A percentile compares a stretch with the other conserved stretches of the same genome.
These are phyloP conservation scores for Scalesia atractyloides DNA, from an alignment of 129 eudicot species.

Conservation along the genomic window DNA sequence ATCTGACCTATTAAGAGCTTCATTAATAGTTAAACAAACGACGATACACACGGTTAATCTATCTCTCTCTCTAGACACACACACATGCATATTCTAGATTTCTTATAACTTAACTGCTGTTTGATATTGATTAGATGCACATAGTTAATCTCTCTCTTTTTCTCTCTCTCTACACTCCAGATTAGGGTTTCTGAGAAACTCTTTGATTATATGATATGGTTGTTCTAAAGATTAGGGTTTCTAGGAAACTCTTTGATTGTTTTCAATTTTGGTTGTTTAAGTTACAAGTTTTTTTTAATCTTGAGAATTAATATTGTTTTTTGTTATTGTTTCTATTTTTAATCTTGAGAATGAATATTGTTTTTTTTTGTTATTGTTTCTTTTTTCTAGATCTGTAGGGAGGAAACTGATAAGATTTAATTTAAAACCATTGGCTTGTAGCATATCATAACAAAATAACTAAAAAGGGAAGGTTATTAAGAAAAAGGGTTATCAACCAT, in stretches of 20 bases:
- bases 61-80: background rate
- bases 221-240: slow-evolving; percentile 36
- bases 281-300: slow-evolving; percentile 4
- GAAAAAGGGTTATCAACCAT: background rate
- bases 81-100: no score
- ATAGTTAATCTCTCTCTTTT: no score
- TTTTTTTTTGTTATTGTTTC: background rate
- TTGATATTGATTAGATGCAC: no score
- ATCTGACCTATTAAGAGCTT: no score
- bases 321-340: background rate
- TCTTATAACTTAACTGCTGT: no score
- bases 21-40: no score
- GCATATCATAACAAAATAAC: background rate
- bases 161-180: slow-evolving; percentile 1
- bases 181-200: slow-evolving; percentile 30
- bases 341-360: background rate
- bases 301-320: slow-evolving; percentile 3
- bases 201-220: background rate
- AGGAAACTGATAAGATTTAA: slow-evolving; percentile 15
- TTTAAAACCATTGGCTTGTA: background rate
- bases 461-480: slow-evolving; percentile 14
- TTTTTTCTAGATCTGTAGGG: slow-evolving; percentile 17
- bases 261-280: slow-evolving; percentile 10
- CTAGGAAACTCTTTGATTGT: background rate
- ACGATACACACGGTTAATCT: slow-evolving; percentile 7